Evolutionary conservation across 129 eudicot species (phyloP).

Genomic region (Ambrosia artemisiifolia): DNA sequence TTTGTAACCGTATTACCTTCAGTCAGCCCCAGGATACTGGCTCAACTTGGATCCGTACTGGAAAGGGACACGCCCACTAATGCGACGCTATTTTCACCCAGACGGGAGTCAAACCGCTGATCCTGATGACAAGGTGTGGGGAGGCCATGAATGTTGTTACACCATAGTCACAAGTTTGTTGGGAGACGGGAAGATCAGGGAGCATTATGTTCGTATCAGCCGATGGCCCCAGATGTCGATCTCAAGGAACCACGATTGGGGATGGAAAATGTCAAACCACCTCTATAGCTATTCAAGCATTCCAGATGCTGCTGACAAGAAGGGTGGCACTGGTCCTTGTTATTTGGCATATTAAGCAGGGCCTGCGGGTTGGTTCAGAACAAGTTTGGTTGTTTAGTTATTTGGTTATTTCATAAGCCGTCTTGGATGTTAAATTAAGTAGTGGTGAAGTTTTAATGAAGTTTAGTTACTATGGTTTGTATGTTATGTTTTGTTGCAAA

Average conservation of each 20-base stretch:
- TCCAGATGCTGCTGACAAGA: constrained; percentile 51
- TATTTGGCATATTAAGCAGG: constrained; percentile 15
- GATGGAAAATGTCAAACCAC: constrained; percentile 76
- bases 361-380: background rate
- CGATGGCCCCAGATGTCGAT: constrained; percentile 59
- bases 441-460: background rate
- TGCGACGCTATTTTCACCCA: constrained; percentile 76
- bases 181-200: constrained; percentile 59
- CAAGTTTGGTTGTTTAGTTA: background rate
- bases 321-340: constrained; percentile 75
- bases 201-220: constrained; percentile 79
- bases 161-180: constrained; percentile 57
- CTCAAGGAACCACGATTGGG: constrained; percentile 64
- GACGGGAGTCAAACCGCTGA: constrained; percentile 86
- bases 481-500: background rate
- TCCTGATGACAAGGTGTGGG: constrained; percentile 73
- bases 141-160: constrained; percentile 80
- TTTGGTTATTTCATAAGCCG: background rate
- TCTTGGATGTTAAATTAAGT: background rate
- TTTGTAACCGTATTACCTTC: background rate
- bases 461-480: background rate
- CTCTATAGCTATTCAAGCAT: constrained; percentile 58
- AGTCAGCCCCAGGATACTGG: constrained; percentile 74
- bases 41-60: constrained; percentile 68
- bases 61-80: constrained; percentile 46